Evolutionary conservation across 2,329 filamentous ascomycete genomes (phyloP).

Genomic region (Diaporthe ilicicola): DNA sequence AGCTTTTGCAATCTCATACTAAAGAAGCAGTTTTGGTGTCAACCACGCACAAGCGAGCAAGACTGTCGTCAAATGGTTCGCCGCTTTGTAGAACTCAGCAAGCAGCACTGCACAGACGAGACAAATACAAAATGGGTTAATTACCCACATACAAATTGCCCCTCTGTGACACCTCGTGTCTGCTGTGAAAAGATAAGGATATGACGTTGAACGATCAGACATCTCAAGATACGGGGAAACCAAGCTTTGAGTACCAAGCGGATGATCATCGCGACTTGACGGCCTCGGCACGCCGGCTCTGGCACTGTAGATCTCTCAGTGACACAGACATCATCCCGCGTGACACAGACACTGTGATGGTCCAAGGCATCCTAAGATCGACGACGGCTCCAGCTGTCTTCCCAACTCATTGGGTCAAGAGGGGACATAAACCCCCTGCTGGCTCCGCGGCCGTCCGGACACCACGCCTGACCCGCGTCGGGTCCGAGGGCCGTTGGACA

Average conservation of each 20-base stretch:
- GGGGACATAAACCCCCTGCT: not conserved
- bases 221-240: no score
- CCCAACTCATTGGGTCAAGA: not conserved
- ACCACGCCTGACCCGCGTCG: not conserved
- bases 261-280: not conserved
- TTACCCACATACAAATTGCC: no score
- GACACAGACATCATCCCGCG: not conserved
- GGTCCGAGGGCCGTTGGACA: conserved; percentile 4
- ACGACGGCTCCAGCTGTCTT: not conserved
- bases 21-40: not conserved
- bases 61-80: no score
- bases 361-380: not conserved
- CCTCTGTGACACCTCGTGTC: not conserved
- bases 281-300: not conserved
- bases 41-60: no score
- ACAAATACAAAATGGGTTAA: no score
- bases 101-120: no score
- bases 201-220: conserved; percentile 2
- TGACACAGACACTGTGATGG: not conserved
- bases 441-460: not conserved
- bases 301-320: not conserved
- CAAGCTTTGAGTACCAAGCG: not conserved
- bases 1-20: not conserved
- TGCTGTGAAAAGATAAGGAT: no score
- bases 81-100: no score